These are phyloP conservation scores for Apiosordaria backusii DNA, from an alignment of 495 filamentous ascomycete species.

Conservation along the genomic window DNA sequence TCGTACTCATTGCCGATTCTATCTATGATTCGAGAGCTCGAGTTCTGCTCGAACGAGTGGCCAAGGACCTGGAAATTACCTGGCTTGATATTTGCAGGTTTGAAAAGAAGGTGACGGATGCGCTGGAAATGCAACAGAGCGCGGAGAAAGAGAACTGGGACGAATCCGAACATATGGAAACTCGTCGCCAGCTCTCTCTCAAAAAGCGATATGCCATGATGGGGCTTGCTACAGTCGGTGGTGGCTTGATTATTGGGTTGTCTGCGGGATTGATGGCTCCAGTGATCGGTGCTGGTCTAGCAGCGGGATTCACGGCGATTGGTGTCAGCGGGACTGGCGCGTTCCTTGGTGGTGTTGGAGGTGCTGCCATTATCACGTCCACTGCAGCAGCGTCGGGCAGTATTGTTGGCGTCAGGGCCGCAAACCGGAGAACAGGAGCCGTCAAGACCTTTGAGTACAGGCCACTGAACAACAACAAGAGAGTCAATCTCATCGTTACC, in stretches of 20 bases:
- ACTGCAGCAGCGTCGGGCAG: conserved; percentile 81
- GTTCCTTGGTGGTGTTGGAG: conserved; percentile 88
- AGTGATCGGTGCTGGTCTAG: conserved; percentile 91
- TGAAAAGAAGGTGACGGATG: conserved; percentile 95
- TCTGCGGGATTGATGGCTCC: conserved; percentile 90
- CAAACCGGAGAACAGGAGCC: conserved; percentile 77
- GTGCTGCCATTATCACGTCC: conserved; percentile 90
- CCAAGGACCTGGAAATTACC: conserved; percentile 69
- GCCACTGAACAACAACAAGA: conserved; percentile 94
- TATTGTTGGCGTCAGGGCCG: conserved; percentile 80
- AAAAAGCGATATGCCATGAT: conserved; percentile 88
- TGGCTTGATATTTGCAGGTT: conserved; percentile 96
- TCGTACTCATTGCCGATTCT: conserved; percentile 91
- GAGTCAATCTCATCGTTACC: conserved; percentile 93
- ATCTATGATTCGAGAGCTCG: conserved; percentile 89
- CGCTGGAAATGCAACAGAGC: conserved; percentile 93
- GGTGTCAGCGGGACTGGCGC: conserved; percentile 84
- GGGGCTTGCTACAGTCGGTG: conserved; percentile 95
- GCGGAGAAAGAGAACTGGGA: conserved; percentile 96
- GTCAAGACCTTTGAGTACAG: conserved; percentile 97
- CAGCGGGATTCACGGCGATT: conserved; percentile 91
- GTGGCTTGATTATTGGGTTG: conserved; percentile 91
- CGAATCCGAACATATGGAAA: conserved; percentile 91
- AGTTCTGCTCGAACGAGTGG: conserved; percentile 78
- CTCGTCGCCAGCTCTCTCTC: conserved; percentile 70